These are phyloP conservation scores for Musa troglodytarum DNA, from an alignment of 176 grass and related monocot species.

Conservation along the genomic window DNA sequence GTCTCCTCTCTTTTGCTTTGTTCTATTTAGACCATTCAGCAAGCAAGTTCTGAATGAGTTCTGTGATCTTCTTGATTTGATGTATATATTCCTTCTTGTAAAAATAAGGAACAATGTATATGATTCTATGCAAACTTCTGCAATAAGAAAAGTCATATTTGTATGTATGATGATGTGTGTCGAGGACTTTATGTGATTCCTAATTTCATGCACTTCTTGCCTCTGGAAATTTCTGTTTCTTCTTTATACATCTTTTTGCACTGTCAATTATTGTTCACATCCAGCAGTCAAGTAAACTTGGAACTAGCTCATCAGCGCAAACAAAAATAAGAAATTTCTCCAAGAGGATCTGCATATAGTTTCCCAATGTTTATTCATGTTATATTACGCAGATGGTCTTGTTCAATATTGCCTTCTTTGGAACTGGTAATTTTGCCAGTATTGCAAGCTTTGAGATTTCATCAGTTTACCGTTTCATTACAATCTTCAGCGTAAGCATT, in stretches of 20 bases:
- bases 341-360: not conserved
- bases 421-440: slow-evolving; percentile 97
- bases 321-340: not conserved
- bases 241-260: not conserved
- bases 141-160: not conserved
- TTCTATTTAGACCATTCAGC: not conserved
- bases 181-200: not conserved
- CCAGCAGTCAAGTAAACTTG: not conserved
- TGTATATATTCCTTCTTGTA: not conserved
- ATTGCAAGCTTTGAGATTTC: slow-evolving; percentile 99
- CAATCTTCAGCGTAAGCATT: slow-evolving; percentile 85
- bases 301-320: not conserved
- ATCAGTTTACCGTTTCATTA: slow-evolving; percentile 95
- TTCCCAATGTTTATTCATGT: slow-evolving; percentile 9
- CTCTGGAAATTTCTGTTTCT: not conserved
- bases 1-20: not conserved
- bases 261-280: not conserved
- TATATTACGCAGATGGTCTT: slow-evolving; percentile 60
- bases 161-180: not conserved
- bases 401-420: slow-evolving; percentile 97
- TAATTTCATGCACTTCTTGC: not conserved
- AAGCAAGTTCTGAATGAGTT: not conserved
- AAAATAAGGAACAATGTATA: not conserved
- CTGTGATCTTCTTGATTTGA: not conserved
- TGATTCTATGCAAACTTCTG: not conserved